Conservation (phyloP, 1,284 basidiomycete genomes). For the Ceratobasidium sp. region DNA sequence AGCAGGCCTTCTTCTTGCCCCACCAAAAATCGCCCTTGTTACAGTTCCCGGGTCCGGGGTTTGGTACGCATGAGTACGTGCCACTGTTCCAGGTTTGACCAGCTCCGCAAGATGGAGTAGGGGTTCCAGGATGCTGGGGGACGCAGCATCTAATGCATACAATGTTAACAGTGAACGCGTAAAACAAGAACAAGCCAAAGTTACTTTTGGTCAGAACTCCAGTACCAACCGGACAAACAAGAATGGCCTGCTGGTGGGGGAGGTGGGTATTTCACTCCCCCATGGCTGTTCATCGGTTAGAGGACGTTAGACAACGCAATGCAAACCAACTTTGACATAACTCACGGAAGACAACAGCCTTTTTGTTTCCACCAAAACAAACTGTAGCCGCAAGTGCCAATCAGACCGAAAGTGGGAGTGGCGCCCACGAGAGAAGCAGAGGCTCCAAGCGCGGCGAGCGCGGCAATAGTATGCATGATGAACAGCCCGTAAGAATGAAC, state of each 20-base stretch:
- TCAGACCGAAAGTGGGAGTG: slow-evolving; percentile 6
- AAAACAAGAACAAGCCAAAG: not conserved
- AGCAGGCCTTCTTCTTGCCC: slow-evolving; percentile 27
- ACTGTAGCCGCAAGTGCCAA: slow-evolving; percentile 2
- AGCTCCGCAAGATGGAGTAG: slow-evolving; percentile 8
- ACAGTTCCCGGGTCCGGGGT: slow-evolving; percentile 3
- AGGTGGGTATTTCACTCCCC: slow-evolving; percentile 12
- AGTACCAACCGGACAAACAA: slow-evolving; percentile 17
- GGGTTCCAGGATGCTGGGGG: slow-evolving; percentile 14
- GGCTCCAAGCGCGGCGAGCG: not conserved
- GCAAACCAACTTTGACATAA: not conserved
- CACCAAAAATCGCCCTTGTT: slow-evolving; percentile 36
- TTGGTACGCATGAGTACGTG: slow-evolving; percentile 25
- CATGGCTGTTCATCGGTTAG: not conserved
- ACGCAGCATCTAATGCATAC: slow-evolving; percentile 7
- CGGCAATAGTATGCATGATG: slow-evolving; percentile 15
- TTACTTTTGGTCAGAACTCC: slow-evolving; percentile 28
- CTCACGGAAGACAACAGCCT: slow-evolving; percentile 38
- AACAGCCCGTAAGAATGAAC: not conserved
- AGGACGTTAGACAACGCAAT: not conserved
- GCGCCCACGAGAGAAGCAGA: slow-evolving; percentile 4
- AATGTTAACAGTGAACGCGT: not conserved
- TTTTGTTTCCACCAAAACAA: slow-evolving; percentile 36
- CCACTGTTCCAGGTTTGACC: slow-evolving; percentile 3
- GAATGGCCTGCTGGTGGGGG: slow-evolving; percentile 4